Evolutionary conservation across 176 grass and related monocot species (phyloP), one percentile per base, ranked within the genome.

Genomic region (Microstegium vimineum): DNA sequence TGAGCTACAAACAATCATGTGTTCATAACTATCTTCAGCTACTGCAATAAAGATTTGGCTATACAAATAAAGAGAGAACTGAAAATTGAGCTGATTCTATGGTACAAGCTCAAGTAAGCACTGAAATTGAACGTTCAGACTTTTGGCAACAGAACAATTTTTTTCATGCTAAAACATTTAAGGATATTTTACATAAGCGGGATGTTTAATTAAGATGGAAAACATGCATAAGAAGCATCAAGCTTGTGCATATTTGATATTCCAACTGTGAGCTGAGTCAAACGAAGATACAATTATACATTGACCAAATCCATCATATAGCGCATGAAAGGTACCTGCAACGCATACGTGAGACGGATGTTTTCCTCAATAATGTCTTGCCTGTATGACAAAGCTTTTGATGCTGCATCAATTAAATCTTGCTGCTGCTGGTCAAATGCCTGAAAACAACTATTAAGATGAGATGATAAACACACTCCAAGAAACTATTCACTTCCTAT

Each of bases 321-420:
- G 45, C 22, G 5, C 27, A 59, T n/a, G 66, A 35, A 63, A 54
- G 20, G 46, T 95, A 95, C 95, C 94, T 98, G 95, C 73, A 95
- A 85, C 38, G 88, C 87, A 85, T 93, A 90, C 46, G 90, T 74
- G 23, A 98, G 85, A 43, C 89, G 95, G 71, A 93, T 87, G 75
- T 98, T 98, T 84, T 98, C 92, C 79, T 98, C 95, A 12, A 93
- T 88, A 82, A 98, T 91, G 82, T 95, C 92, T 85, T 98, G 95
- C 86, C 95, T 93, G 66, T 98, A 98, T 15, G 69, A 93, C 86
- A 98, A 91, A 86, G 95, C 90, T 87, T 98, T 95, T 46, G 92
- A 95, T 82, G 95, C 89, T 82, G 89, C 90, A 80, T 93, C 90
- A 79, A 98, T 77, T 62, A 93, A 91, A 78, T 94, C 95, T 71